Conservation (phyloP, 176 grass and related monocot species). For the Oryza glumipatula region DNA sequence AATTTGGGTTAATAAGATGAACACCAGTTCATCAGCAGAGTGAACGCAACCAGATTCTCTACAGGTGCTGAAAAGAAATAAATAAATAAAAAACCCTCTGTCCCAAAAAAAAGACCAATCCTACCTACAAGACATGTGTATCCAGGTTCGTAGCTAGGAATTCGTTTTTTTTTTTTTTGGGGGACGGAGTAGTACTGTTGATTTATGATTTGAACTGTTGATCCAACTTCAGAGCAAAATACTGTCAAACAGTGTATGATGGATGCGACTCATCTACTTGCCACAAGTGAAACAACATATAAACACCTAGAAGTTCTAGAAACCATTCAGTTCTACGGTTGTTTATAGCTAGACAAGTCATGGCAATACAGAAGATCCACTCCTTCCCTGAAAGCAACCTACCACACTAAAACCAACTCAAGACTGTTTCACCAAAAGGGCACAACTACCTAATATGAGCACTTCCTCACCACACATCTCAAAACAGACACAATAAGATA, state of each 20-base stretch:
- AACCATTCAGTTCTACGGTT: conserved; percentile 1
- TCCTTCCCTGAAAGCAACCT: background rate
- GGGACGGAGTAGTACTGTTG: no score
- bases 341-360: conserved; percentile 10
- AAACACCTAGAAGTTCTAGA: conserved; percentile 31
- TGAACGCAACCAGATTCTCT: background rate
- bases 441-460: conserved; percentile 7
- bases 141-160: no score
- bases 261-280: conserved; percentile 3
- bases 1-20: background rate
- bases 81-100: no score
- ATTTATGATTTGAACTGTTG: background rate
- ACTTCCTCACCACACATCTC: background rate
- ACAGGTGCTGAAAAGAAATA: background rate
- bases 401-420: background rate
- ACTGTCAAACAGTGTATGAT: background rate
- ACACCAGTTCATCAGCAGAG: background rate
- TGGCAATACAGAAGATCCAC: background rate
- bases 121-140: no score
- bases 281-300: background rate
- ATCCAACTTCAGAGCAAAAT: background rate
- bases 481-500: background rate
- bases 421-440: background rate
- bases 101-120: no score
- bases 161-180: no score